Conservation (phyloP, 2,329 filamentous ascomycete genomes). For the Hypoxylon sp. region DNA sequence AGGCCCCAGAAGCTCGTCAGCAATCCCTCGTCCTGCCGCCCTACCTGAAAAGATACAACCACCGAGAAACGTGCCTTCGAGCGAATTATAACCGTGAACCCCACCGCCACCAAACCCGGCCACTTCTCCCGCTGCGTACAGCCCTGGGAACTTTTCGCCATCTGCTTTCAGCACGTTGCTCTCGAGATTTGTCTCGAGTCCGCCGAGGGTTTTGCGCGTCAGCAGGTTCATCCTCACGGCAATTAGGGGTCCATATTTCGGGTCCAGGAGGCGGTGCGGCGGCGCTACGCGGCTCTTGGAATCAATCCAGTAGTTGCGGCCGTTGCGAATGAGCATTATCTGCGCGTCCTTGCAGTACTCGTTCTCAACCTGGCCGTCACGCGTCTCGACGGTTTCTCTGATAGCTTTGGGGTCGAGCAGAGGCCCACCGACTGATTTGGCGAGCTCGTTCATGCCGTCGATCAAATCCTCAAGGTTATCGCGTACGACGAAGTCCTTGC, state of each 20-base stretch:
- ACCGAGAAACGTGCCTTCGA: conserved; percentile 73
- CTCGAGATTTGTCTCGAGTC: conserved; percentile 70
- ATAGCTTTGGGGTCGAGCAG: conserved; percentile 61
- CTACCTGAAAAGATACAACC: conserved; percentile 74
- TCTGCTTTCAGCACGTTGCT: conserved; percentile 67
- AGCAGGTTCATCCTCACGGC: conserved; percentile 72
- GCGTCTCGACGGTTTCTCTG: conserved; percentile 62
- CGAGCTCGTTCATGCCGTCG: conserved; percentile 70
- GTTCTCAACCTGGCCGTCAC: conserved; percentile 70
- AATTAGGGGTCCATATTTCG: conserved; percentile 69
- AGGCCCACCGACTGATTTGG: conserved; percentile 60
- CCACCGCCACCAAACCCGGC: conserved; percentile 73
- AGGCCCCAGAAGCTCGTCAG: conserved; percentile 57
- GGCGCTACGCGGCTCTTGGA: conserved; percentile 63
- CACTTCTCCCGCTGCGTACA: conserved; percentile 72
- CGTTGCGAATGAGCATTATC: conserved; percentile 71
- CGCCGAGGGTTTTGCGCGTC: conserved; percentile 71
- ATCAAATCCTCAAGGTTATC: conserved; percentile 69
- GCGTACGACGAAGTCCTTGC: conserved; percentile 71
- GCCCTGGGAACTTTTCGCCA: conserved; percentile 64
- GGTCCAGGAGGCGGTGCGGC: conserved; percentile 68
- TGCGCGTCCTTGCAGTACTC: conserved; percentile 71
- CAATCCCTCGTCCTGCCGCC: conserved; percentile 68
- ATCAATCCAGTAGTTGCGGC: conserved; percentile 68
- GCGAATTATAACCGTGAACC: conserved; percentile 72